Evolutionary conservation across 2,329 filamentous ascomycete genomes (phyloP).

Genomic region (Rutstroemia sp.): DNA sequence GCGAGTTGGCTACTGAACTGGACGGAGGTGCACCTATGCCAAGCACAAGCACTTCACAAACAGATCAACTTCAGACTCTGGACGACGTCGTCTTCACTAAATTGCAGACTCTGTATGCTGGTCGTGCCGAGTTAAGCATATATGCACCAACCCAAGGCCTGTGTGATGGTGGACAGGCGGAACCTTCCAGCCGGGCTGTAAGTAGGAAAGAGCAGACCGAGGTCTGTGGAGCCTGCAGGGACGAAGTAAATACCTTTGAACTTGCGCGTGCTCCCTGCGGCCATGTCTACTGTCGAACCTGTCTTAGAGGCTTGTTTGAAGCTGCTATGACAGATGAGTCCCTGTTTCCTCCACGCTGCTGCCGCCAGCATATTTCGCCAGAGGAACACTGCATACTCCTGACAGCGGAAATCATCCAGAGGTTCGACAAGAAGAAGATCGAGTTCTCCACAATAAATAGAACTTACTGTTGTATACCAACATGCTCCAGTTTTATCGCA

Average conservation of each 20-base stretch:
- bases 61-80: slow-evolving; percentile 2
- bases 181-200: slow-evolving; percentile 7
- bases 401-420: slow-evolving; percentile 25
- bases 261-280: slow-evolving; percentile 30
- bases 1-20: slow-evolving; percentile 11
- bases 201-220: not conserved
- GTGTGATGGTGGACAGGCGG: not conserved
- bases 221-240: slow-evolving; percentile 10
- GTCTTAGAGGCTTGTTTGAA: slow-evolving; percentile 39
- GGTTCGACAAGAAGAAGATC: slow-evolving; percentile 36
- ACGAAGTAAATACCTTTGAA: slow-evolving; percentile 12
- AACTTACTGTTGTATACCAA: slow-evolving; percentile 41
- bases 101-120: slow-evolving; percentile 14
- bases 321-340: slow-evolving; percentile 40
- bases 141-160: not conserved
- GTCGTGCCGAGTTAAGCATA: not conserved
- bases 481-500: slow-evolving; percentile 42
- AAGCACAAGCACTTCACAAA: not conserved
- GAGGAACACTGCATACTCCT: slow-evolving; percentile 32
- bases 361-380: slow-evolving; percentile 31
- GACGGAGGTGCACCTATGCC: not conserved
- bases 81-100: slow-evolving; percentile 18
- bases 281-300: slow-evolving; percentile 45
- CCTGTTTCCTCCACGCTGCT: slow-evolving; percentile 50
- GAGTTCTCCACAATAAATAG: slow-evolving; percentile 42